These are phyloP conservation scores for Canariomyces notabilis DNA, from an alignment of 2,329 filamentous ascomycete genomes.

Conservation along the genomic window DNA sequence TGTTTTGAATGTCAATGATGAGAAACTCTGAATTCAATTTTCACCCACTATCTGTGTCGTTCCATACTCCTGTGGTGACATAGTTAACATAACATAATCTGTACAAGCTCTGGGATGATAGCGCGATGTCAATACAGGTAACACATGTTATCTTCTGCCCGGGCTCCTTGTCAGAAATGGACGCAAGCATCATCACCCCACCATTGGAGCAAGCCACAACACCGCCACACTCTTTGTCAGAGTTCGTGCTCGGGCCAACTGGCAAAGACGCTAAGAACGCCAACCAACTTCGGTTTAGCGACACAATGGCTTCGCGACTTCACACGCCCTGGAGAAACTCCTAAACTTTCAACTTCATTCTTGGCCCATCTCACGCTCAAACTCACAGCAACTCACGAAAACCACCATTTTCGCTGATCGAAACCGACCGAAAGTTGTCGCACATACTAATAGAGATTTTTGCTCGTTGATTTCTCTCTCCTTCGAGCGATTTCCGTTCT, in stretches of 20 bases:
- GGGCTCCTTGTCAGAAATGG: too few relatives aligned
- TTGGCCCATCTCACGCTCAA: constrained; percentile 4
- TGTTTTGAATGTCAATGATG: too few relatives aligned
- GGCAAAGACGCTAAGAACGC: constrained; percentile 11
- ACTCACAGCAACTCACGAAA: constrained; percentile 4
- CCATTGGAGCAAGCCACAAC: neutral
- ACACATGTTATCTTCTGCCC: too few relatives aligned
- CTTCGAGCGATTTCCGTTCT: constrained; percentile 1
- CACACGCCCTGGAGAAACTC: constrained; percentile 19
- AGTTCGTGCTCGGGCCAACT: constrained; percentile 13
- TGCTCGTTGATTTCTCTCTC: constrained; percentile 3
- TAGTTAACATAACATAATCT: too few relatives aligned
- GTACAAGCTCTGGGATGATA: too few relatives aligned
- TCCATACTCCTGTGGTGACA: too few relatives aligned
- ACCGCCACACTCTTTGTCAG: constrained; percentile 1
- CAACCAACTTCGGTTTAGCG: constrained; percentile 22
- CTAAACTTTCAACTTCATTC: constrained; percentile 24
- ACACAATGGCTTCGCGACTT: constrained; percentile 21
- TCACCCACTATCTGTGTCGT: too few relatives aligned
- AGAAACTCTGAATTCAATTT: too few relatives aligned
- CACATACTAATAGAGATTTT: neutral
- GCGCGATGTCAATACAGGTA: too few relatives aligned
- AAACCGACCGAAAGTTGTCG: constrained; percentile 4
- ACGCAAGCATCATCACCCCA: too few relatives aligned
- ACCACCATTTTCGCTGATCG: constrained; percentile 7